Percentiles rank a stretch among this genome's conserved stretches.
These are phyloP conservation scores for Helicostylum pulchrum DNA, from an alignment of 192 early-diverging fungal genomes.

Conservation along the genomic window DNA sequence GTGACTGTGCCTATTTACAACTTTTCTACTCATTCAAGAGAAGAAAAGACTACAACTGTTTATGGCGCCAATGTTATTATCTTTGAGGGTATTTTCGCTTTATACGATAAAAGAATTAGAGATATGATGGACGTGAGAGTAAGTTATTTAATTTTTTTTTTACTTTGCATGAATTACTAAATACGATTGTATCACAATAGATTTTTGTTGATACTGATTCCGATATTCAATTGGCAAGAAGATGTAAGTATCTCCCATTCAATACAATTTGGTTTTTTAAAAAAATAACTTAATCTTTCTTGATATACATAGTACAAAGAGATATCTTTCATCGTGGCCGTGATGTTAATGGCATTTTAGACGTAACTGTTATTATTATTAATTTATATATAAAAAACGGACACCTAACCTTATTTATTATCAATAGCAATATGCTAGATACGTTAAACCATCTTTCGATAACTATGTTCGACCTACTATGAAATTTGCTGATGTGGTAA, in stretches of 20 bases:
- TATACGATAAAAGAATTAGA: conserved; percentile 79
- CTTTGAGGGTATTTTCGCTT: conserved; percentile 97
- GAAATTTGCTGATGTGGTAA: conserved; percentile 85
- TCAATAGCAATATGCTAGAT: conserved; percentile 78
- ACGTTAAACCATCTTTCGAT: conserved; percentile 94
- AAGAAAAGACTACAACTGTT: conserved; percentile 62
- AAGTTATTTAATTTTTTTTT: neutral
- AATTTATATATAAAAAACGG: neutral
- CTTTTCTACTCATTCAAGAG: conserved; percentile 82
- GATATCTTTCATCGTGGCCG: conserved; percentile 90
- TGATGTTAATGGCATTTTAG: conserved; percentile 79
- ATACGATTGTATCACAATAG: conserved; percentile 32
- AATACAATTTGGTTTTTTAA: neutral
- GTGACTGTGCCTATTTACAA: conserved; percentile 90
- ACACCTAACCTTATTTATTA: neutral
- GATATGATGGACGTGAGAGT: conserved; percentile 82
- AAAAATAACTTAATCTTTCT: neutral
- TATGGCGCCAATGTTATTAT: conserved; percentile 96
- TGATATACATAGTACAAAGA: conserved; percentile 65
- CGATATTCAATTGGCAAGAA: conserved; percentile 84
- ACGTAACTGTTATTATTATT: conserved; percentile 31
- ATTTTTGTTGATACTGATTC: conserved; percentile 95
- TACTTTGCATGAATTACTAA: neutral
- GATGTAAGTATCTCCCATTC: conserved; percentile 52
- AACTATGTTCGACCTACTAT: conserved; percentile 89